Evolutionary conservation across 2,329 filamentous ascomycete species (phyloP), one percentile per base, ranked within the genome.

Genomic region (Cercospora nicotianae): DNA sequence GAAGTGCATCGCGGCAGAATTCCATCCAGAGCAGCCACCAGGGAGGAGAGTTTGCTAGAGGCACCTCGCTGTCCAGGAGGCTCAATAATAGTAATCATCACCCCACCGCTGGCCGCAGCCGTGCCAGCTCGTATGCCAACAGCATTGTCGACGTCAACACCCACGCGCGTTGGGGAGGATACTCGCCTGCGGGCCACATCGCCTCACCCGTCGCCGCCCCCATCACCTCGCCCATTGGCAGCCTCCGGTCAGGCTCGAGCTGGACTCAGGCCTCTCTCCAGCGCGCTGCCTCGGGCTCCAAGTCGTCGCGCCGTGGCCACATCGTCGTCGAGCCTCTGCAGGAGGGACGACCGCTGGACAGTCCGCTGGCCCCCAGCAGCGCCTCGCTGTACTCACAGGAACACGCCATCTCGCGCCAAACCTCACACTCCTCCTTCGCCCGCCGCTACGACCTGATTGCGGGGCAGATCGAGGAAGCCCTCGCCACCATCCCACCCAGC

Each of bases 111-210:
- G 68, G 61, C 12, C 75, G 90, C 91, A 76, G 91, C 88, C 76
- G 84, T 87, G 69, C 84, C 86, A 67, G 90, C 51, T 67, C 68
- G 3, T 67, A 68, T 63, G 62, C 64, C 61, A 61, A 55, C 45
- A 82, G 90, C n/a, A 91, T 92, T 68, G 83, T 91, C 62, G 89
- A 90, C 64, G 85, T 89, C 39, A 92, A 91, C 76, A 87, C 80
- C 70, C 83, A 86, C 33, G 90, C 90, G 12, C 84, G 90, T 60
- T 85, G 87, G 76, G 89, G 90, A 30, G 90, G 89, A 31, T 92
- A 91, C 80, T 91, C 89, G 42, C 61, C 61, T 6, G 42, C 28
- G 9, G 60, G 39, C 26, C 36, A 31, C 39, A 63, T 64, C n/a
- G 53, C 48, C 16, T 63, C 61, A 1, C 51, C 51, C 23, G 12